phyloP scores from a whole-genome alignment of 768 basidiomycete genomes.

The Serendipita sp. region DNA sequence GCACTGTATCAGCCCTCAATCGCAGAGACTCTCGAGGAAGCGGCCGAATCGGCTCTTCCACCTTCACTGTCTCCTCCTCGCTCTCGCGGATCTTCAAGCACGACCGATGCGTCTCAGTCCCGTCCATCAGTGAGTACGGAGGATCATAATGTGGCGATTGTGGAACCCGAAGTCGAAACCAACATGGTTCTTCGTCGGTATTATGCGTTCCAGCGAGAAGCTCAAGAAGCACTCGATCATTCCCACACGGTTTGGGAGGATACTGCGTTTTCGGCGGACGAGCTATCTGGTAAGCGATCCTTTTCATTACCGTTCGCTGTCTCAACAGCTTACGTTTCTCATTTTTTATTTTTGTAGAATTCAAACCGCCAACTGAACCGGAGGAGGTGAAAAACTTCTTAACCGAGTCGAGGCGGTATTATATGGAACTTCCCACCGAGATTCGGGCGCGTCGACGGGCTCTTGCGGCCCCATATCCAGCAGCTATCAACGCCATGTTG shows the following conservation, averaged over 20 bases:
- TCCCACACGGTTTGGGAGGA: background rate
- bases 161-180: background rate
- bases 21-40: background rate
- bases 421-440: background rate
- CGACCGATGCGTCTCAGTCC: background rate
- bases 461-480: slow-evolving; percentile 1
- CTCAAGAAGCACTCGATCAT: background rate
- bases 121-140: background rate
- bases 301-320: background rate
- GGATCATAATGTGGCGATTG: background rate
- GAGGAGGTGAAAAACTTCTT: background rate
- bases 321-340: background rate
- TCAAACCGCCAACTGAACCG: background rate
- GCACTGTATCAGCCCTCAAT: background rate
- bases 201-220: slow-evolving; percentile 2
- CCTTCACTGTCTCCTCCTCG: background rate
- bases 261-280: background rate
- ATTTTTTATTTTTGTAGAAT: background rate
- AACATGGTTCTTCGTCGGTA: slow-evolving; percentile 1
- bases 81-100: background rate
- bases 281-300: background rate
- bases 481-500: background rate
- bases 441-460: background rate
- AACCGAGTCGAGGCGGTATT: background rate
- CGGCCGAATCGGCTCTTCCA: background rate